Base-by-base conservation (phyloP, 306 rosid species). In the Albizia julibrissin region DNA sequence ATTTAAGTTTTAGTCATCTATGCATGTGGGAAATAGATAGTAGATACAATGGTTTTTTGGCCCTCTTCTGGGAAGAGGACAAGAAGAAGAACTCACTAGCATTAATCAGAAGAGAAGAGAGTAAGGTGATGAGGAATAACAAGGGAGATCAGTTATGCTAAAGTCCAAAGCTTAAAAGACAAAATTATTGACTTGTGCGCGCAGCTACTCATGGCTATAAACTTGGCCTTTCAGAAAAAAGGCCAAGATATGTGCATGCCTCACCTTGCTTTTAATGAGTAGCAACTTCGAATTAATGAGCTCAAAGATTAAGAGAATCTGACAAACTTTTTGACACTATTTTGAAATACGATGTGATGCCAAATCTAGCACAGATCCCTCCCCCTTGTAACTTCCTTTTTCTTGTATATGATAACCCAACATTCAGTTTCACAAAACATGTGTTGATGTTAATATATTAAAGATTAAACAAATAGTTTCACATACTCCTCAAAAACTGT, bases 111-210 rank as follows among this genome's bases (percentile, higher is more conserved):
- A 56, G 27, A 56, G 0, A 56, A n/a, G 2, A 0, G 5, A 50
- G n/a, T 16, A 50, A 18, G 58, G 9, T 16, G 40, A 6, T 6
- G 40, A 37, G 1, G 8, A 37, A 6, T 12, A 14, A 2, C 5
- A 75, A 76, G 79, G 66, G 33, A 58, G 34, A 22, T 10, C 31
- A 27, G 62, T 79, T 71, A 10, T 8, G 24, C 67, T 80, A 76
- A 76, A 76, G 82, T 62, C 44, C 14, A 40, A 47, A 56, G 64
- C 59, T 76, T 46, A 4, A 39, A 70, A 22, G 79, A 80, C 84
- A 84, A 82, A 77, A 84, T 61, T 80, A 71, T 82, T 78, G 81
- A 79, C 77, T 80, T 66, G 47, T 34, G 87, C 77, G 31, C 16
- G 71, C 69, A 43, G 34, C 15, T 22, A 1, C 18, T 61, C 34